Percentiles rank a stretch among this genome's conserved stretches.
Evolutionary conservation across 805 yeast genomes (phyloP).

Genomic region (Teunomyces aglyptinius): DNA sequence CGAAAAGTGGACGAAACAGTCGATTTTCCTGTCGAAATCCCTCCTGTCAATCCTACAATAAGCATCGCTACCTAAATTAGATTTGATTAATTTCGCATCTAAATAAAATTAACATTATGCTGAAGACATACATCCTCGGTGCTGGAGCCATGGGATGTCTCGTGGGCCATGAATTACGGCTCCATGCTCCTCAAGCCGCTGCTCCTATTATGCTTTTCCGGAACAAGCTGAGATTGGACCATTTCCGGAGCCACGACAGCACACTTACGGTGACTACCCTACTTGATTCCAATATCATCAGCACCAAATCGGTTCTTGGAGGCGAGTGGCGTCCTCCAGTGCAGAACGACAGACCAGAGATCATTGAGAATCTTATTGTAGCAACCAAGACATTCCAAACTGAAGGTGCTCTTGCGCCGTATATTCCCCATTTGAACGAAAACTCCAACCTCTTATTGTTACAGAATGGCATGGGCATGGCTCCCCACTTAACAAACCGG

Average conservation of each 20-base stretch:
- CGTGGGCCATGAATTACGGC: slow-evolving; percentile 45
- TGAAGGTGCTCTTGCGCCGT: slow-evolving; percentile 55
- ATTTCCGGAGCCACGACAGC: slow-evolving; percentile 41
- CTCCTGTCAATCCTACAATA: slow-evolving; percentile 94
- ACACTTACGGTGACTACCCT: slow-evolving; percentile 24
- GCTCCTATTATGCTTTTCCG: slow-evolving; percentile 36
- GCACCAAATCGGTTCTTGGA: slow-evolving; percentile 15
- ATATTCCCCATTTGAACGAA: slow-evolving; percentile 46
- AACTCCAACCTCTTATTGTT: slow-evolving; percentile 60
- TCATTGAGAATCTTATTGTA: slow-evolving; percentile 60
- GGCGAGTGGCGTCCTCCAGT: slow-evolving; percentile 24
- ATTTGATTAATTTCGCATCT: slow-evolving; percentile 32
- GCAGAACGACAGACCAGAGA: slow-evolving; percentile 5
- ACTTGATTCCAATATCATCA: slow-evolving; percentile 16
- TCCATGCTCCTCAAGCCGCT: slow-evolving; percentile 38
- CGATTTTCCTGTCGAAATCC: slow-evolving; percentile 95
- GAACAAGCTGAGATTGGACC: slow-evolving; percentile 39
- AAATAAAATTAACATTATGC: slow-evolving; percentile 15
- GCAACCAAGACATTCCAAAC: slow-evolving; percentile 83
- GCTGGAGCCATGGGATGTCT: slow-evolving; percentile 55
- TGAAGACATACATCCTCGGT: slow-evolving; percentile 44
- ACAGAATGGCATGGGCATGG: slow-evolving; percentile 86
- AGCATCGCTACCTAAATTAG: slow-evolving; percentile 51
- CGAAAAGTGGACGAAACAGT: slow-evolving; percentile 69
- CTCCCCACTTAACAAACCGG: slow-evolving; percentile 46